These are phyloP conservation scores for Gamarada debralockiae DNA, from an alignment of 495 filamentous ascomycete genomes.

Conservation along the genomic window DNA sequence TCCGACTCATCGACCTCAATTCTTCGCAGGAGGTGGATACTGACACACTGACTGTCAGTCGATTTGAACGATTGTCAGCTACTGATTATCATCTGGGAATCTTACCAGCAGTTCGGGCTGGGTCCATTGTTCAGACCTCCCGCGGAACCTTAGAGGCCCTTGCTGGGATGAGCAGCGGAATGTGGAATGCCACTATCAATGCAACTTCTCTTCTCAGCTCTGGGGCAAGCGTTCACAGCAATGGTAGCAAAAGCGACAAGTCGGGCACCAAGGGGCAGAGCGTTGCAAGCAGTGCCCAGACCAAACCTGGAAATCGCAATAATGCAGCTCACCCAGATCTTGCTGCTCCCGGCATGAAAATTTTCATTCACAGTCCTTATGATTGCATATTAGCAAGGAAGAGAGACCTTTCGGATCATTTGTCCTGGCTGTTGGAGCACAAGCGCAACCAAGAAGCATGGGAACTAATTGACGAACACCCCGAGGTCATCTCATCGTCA, in stretches of 20 bases:
- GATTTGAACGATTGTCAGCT: slow-evolving; percentile 80
- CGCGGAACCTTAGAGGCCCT: slow-evolving; percentile 65
- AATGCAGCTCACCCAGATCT: slow-evolving; percentile 41
- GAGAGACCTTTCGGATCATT: slow-evolving; percentile 76
- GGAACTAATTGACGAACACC: slow-evolving; percentile 81
- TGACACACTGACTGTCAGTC: slow-evolving; percentile 75
- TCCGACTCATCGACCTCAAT: slow-evolving; percentile 83
- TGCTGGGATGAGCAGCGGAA: slow-evolving; percentile 51
- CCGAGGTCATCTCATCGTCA: slow-evolving; percentile 56
- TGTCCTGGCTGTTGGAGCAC: slow-evolving; percentile 78
- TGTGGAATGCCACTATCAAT: slow-evolving; percentile 81
- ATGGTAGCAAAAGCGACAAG: slow-evolving; percentile 44
- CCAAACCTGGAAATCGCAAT: slow-evolving; percentile 6
- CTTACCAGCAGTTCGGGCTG: slow-evolving; percentile 65
- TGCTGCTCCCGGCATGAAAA: slow-evolving; percentile 71
- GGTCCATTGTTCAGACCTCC: slow-evolving; percentile 53
- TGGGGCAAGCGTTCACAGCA: slow-evolving; percentile 75
- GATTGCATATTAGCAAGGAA: slow-evolving; percentile 88
- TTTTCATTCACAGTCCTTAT: slow-evolving; percentile 94
- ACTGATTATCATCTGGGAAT: slow-evolving; percentile 90
- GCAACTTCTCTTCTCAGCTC: slow-evolving; percentile 82
- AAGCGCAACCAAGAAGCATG: slow-evolving; percentile 80
- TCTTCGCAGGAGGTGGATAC: slow-evolving; percentile 74
- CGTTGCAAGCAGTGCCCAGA: slow-evolving; percentile 27
- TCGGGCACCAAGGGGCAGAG: slow-evolving; percentile 40